Conservation (phyloP, 345 rosid species). For the Eucalyptus grandis region DNA sequence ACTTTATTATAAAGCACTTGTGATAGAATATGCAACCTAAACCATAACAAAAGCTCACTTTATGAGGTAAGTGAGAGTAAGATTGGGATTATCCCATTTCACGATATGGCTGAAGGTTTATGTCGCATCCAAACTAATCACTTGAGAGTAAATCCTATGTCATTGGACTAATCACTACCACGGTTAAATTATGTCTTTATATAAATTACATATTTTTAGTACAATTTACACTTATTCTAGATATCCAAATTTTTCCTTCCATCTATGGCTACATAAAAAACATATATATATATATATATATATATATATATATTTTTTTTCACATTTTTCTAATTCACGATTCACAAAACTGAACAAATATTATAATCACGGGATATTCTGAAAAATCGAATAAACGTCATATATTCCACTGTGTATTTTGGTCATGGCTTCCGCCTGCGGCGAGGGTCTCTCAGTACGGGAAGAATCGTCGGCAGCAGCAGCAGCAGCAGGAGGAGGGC, state of each 20-base stretch:
- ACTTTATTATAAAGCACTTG: too few species aligned
- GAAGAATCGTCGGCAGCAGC: background rate
- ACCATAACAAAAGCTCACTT: too few species aligned
- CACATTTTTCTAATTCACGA: background rate
- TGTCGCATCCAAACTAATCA: accelerated
- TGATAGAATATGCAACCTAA: too few species aligned
- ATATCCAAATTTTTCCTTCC: background rate
- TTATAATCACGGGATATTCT: background rate
- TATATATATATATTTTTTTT: background rate
- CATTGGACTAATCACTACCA: accelerated
- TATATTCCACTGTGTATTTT: background rate
- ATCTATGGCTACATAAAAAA: background rate
- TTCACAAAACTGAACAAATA: background rate
- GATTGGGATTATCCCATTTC: accelerated
- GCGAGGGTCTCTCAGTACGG: background rate
- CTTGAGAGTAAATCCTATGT: accelerated
- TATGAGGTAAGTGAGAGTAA: background rate
- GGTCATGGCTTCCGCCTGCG: background rate
- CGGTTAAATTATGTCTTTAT: accelerated
- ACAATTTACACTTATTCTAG: background rate
- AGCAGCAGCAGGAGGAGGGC: background rate
- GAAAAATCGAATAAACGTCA: background rate
- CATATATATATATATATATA: background rate
- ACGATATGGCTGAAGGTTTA: accelerated
- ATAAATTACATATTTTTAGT: background rate